A percentile compares a stretch with the other conserved stretches of the same genome.
phyloP scores from a whole-genome alignment of 176 grass and related monocot species.

The Phoenix dactylifera region DNA sequence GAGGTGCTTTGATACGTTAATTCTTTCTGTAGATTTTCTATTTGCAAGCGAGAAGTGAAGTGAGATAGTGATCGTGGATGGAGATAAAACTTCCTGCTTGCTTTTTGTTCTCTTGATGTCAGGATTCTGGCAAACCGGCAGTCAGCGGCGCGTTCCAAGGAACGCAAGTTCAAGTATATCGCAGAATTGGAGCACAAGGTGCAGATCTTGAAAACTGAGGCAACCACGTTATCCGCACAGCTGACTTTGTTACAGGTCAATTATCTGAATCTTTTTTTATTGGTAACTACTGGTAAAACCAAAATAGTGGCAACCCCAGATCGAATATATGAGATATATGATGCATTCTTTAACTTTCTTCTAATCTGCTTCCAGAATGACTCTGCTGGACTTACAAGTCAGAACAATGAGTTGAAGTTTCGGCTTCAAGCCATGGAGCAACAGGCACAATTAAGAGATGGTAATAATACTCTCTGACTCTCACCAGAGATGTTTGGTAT shows the following conservation, averaged over 20 bases:
- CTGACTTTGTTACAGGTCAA: constrained; percentile 69
- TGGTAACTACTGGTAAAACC: too few relatives aligned
- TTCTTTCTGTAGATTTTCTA: too few relatives aligned
- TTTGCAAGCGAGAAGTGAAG: too few relatives aligned
- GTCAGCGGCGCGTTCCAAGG: constrained; percentile 93
- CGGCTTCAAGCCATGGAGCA: constrained; percentile 96
- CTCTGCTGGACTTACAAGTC: constrained; percentile 43
- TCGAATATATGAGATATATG: too few relatives aligned
- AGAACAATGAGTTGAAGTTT: constrained; percentile 91
- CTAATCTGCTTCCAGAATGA: constrained; percentile 39
- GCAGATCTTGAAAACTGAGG: constrained; percentile 77
- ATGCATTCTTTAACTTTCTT: background rate
- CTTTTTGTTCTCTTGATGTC: constrained; percentile 1
- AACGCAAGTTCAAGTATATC: constrained; percentile 81
- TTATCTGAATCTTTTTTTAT: background rate
- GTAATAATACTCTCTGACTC: constrained; percentile 28
- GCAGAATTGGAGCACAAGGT: constrained; percentile 94
- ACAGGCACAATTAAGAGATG: constrained; percentile 80
- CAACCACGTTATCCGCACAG: constrained; percentile 77
- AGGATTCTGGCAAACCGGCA: constrained; percentile 96
- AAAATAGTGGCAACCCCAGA: too few relatives aligned
- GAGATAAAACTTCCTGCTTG: too few relatives aligned
- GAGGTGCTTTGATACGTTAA: constrained; percentile 22
- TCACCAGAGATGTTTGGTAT: background rate
- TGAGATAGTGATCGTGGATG: too few relatives aligned